Conservation (phyloP, 2,329 filamentous ascomycete genomes). For the Penicillium glabrum region DNA sequence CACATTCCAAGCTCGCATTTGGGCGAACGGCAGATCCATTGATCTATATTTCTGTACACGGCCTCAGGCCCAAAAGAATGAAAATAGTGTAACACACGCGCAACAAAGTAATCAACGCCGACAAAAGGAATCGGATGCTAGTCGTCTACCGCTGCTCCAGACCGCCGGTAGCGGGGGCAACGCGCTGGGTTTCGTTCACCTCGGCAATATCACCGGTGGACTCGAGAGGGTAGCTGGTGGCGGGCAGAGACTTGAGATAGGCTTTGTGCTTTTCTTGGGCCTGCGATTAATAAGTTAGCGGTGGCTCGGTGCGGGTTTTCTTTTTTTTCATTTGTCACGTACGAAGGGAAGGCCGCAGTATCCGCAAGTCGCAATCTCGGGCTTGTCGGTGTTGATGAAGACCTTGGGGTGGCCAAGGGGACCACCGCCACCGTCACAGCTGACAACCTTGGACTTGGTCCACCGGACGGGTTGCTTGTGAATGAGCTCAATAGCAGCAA, state of each 20-base stretch:
- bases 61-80: constrained; percentile 27
- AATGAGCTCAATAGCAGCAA: constrained; percentile 90
- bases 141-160: constrained; percentile 59
- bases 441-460: constrained; percentile 77
- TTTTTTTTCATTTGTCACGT: constrained; percentile 42
- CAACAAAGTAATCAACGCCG: constrained; percentile 35
- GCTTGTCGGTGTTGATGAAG: constrained; percentile 98
- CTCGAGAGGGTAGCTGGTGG: constrained; percentile 77
- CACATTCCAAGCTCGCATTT: constrained; percentile 3
- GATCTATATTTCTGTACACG: constrained; percentile 39
- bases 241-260: constrained; percentile 77
- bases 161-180: constrained; percentile 58
- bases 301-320: not conserved
- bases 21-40: constrained; percentile 28
- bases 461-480: constrained; percentile 94
- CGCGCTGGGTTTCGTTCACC: constrained; percentile 58
- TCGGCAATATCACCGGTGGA: constrained; percentile 60
- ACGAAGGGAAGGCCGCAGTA: constrained; percentile 96
- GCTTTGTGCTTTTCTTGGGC: constrained; percentile 86
- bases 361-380: constrained; percentile 82
- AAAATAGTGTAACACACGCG: constrained; percentile 22
- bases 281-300: constrained; percentile 47
- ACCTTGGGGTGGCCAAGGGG: constrained; percentile 86
- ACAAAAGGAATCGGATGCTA: constrained; percentile 31
- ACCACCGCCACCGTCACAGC: constrained; percentile 90